Base-by-base conservation (phyloP, 192 early-diverging fungal genomes). In the Podila clonocystis region DNA sequence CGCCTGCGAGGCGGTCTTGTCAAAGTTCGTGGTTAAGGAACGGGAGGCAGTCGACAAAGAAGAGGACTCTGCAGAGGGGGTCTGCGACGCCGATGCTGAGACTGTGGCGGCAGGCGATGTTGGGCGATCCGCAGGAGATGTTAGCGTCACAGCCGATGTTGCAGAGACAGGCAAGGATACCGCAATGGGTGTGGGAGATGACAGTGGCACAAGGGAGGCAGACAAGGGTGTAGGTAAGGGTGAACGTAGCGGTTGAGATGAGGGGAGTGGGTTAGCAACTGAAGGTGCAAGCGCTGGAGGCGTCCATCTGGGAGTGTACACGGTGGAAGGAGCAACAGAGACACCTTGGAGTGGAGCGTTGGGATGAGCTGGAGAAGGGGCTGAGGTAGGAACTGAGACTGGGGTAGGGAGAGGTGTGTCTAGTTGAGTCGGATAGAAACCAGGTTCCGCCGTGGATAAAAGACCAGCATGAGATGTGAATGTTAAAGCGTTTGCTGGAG, bases 391-490 rank as follows among this genome's bases (percentile, higher is more conserved):
- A 9, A 3, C 3, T 20, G 11, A 48, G 31, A 9, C 24, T 33
- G 26, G 50, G 19, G 22, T 3, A n/a, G 17, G 61, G 5, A 4
- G 2, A 30, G 6, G 19, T 31, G 17, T 30, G 41, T n/a, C 26
- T 50, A 17, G 58, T 19, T 58, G 48, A 24, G 64, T 41, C 1
- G 77, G 77, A 22, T 80, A 80, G 22, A 69, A 73, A 20, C 70
- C 41, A 52, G 77, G 77, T 26, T 70, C 66, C 30, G 65, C 17
- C 20, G 77, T 73, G 1, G 70, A 31, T 34, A 73, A 31, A 11
- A 73, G 34, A 4, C 77, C 77, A 38, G 77, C 77, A 36, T 57
- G 67, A 5, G 77, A 80, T 1, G 77, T 73, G 48, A 59, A 80
- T 7, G 77, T 80, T 33, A 80, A 66, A 7, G 50, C 59, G 62